phyloP scores from a whole-genome alignment of 352 stramenopile genomes.

The Blastocystis sp. region DNA sequence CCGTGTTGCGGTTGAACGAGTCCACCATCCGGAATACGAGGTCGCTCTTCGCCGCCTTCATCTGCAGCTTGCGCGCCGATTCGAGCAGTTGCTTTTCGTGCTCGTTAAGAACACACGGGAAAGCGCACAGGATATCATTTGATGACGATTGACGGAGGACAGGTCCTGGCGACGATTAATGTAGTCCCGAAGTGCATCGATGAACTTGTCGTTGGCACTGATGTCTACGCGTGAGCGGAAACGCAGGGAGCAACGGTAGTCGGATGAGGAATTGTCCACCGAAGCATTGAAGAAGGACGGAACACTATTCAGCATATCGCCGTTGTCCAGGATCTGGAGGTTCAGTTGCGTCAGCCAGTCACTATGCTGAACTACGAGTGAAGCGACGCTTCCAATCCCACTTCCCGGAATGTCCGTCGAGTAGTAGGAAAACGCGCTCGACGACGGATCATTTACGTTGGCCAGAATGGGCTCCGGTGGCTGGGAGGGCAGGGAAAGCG shows the following conservation, averaged over 20 bases:
- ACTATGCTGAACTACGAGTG: slow-evolving; percentile 51
- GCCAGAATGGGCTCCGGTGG: neutral
- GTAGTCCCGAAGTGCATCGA: slow-evolving; percentile 55
- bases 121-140: slow-evolving; percentile 42
- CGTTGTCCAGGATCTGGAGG: slow-evolving; percentile 53
- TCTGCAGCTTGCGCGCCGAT: slow-evolving; percentile 45
- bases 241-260: neutral
- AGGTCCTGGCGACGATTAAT: slow-evolving; percentile 45
- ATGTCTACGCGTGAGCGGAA: neutral
- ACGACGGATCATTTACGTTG: neutral
- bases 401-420: slow-evolving; percentile 40
- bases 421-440: slow-evolving; percentile 17
- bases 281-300: slow-evolving; percentile 36
- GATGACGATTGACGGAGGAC: slow-evolving; percentile 38
- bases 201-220: slow-evolving; percentile 37
- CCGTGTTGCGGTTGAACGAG: slow-evolving; percentile 64
- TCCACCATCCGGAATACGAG: slow-evolving; percentile 66
- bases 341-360: slow-evolving; percentile 66
- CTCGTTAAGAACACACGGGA: slow-evolving; percentile 31
- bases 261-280: slow-evolving; percentile 5
- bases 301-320: neutral
- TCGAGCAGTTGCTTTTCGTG: slow-evolving; percentile 55
- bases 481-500: neutral
- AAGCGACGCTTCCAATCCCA: neutral
- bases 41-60: slow-evolving; percentile 68